A percentile compares a stretch with the other conserved stretches of the same genome.
Conservation (phyloP, 2,329 filamentous ascomycete genomes). For the Xylariaceae sp. region DNA sequence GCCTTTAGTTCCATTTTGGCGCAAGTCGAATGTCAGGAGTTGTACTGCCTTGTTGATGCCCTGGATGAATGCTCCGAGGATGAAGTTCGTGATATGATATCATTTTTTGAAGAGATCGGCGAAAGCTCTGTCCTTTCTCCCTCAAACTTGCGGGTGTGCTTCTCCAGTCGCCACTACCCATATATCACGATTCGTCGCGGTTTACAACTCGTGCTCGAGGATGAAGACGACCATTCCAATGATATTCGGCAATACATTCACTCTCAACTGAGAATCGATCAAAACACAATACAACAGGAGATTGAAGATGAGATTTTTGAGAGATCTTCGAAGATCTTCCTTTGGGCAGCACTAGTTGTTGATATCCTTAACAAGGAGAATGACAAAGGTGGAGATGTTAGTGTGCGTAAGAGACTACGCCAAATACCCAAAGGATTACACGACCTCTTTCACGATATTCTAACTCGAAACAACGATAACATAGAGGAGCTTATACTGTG, state of each 20-base stretch:
- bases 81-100: constrained; percentile 30
- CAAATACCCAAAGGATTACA: constrained; percentile 49
- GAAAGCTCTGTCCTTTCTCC: background rate
- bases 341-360: constrained; percentile 52
- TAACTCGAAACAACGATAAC: constrained; percentile 54
- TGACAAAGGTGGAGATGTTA: constrained; percentile 35
- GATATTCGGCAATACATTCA: constrained; percentile 43
- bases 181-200: constrained; percentile 45
- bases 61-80: constrained; percentile 34
- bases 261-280: constrained; percentile 37
- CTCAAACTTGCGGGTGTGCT: constrained; percentile 20
- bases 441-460: constrained; percentile 58
- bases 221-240: constrained; percentile 30
- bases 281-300: constrained; percentile 14
- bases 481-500: constrained; percentile 51
- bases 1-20: constrained; percentile 14
- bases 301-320: constrained; percentile 40
- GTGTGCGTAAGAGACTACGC: constrained; percentile 39
- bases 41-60: constrained; percentile 33
- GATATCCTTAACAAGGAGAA: constrained; percentile 47
- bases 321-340: constrained; percentile 52
- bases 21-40: background rate
- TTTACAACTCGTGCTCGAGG: constrained; percentile 36
- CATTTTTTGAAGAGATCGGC: constrained; percentile 20
- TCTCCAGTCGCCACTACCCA: constrained; percentile 52